Base-by-base conservation (phyloP, 169 alveolate genomes). In the Eimeria praecox region DNA sequence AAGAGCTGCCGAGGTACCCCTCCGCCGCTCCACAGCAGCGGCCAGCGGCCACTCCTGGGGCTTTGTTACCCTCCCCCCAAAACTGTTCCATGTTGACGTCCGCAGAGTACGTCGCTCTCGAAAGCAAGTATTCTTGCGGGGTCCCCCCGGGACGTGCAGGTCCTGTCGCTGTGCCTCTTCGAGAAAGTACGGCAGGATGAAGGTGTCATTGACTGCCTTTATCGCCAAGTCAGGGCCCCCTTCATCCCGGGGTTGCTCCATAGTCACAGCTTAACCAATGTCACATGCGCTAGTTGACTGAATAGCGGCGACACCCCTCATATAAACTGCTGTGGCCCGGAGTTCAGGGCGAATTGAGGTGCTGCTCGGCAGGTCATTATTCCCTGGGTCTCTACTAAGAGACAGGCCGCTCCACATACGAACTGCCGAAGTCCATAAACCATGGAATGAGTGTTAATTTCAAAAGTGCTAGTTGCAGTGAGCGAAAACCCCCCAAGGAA, bases 131-230 rank as follows among this genome's bases (percentile, higher is more conserved):
- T 40, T 38, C 44, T 10, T 24, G 0, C 5, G 56, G 64, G 78
- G 5, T 16, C 52, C 30, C 14, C 52, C 30, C 14, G 94, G 52
- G 9, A 69, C 2, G 40, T 38, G 52, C 62, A 30, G 56, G n/a
- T 87, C 94, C 62, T 87, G 94, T n/a, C 94, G 44, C 46, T 44
- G 94, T 30, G 64, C 46, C 83, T 87, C 94, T 10, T 62, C 52
- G 83, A 87, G 83, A 27, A 87, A 87, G 44, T 87, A 87, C 66
- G 94, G 94, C 82, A 87, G 64, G n/a, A 87, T 87, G 40, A 35
- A 62, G 30, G 83, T 44, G 62, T 59, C 64, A 42, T 54, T 66
- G 27, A 87, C 94, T 27, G 94, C 94, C 94, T 52, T 49, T 6
- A 87, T 38, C 83, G 94, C 94, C 80, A 44, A 46, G 22, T 64